These are phyloP conservation scores for Mortierella sp. DNA, from an alignment of 371 early-diverging fungal genomes.

Conservation along the genomic window DNA sequence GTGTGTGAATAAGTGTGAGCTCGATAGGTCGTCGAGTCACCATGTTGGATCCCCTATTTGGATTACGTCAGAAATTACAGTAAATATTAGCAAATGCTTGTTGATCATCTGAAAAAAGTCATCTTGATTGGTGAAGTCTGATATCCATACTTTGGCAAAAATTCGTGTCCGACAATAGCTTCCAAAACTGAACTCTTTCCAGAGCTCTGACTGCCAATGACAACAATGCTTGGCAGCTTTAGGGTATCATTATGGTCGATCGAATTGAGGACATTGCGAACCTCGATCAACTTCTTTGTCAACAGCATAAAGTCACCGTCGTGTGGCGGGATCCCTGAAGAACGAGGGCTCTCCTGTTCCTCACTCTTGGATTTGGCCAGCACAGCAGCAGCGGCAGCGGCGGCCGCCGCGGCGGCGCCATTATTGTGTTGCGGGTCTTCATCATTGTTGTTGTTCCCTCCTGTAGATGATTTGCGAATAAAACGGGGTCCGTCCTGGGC, in stretches of 20 bases:
- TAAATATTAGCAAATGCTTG: no score
- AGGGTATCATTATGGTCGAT: conserved; percentile 83
- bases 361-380: conserved; percentile 46
- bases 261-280: conserved; percentile 91
- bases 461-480: conserved; percentile 35
- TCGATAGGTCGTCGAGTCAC: conserved; percentile 99
- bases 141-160: conserved; percentile 93
- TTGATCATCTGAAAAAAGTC: background rate
- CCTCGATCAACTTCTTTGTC: conserved; percentile 94
- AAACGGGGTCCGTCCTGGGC: conserved; percentile 38
- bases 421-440: conserved; percentile 31
- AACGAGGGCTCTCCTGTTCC: conserved; percentile 37
- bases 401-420: conserved; percentile 40
- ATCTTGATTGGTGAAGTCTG: no score
- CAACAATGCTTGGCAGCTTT: conserved; percentile 96
- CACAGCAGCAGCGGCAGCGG: conserved; percentile 39
- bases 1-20: conserved; percentile 95
- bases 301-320: conserved; percentile 87
- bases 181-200: conserved; percentile 99
- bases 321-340: conserved; percentile 58
- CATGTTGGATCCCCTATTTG: conserved; percentile 93
- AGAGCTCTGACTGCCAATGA: conserved; percentile 97
- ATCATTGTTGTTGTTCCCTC: conserved; percentile 39
- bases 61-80: no score
- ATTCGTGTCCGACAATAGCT: conserved; percentile 98